Evolutionary conservation across 1,139 yeast genomes (phyloP), one percentile per base, ranked within the genome.

Genomic region (Magnusiomyces magnusii): DNA sequence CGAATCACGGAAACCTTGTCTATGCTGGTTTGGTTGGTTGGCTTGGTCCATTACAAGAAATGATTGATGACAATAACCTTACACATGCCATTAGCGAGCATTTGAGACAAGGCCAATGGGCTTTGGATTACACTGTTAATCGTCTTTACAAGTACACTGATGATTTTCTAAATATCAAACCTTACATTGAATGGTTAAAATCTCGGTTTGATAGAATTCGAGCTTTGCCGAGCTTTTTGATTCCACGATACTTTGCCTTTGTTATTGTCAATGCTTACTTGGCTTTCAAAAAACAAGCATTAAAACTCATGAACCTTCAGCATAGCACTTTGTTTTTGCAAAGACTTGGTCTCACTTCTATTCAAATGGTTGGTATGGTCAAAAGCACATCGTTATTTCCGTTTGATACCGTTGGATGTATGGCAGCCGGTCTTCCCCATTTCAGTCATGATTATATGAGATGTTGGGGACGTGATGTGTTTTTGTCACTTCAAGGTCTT

Each of bases 391-490:
- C 97, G 0, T 77, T 93, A 59, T 75, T 78, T 36, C 95, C 98
- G 0, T 76, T 76, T 55, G 76, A 78, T 34, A 61, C 57, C 9
- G 80, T 84, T 17, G 87, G 96, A 1, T 82, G 90, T 53, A 78
- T 93, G 81, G 97, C 98, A 19, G 99, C 99, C 1, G 99, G 98
- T 0, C 79, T 93, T 61, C 99, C 99, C 1, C 97, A 92, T 74
- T 93, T 93, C 72, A 85, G 95, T 68, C 81, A 80, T 60, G 90
- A 86, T 65, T 91, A 88, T 71, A 91, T 92, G 96, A 80, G 99
- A 73, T 90, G 97, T 71, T 93, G 99, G 99, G 99, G 99, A 36
- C 81, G 99, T 69, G 99, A 93, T 74, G 96, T 91, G 1, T 93
- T 93, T 69, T 86, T 93, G 59, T 81, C 97, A 0, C 78, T 87